A percentile compares a stretch with the other conserved stretches of the same genome.
Evolutionary conservation across 2,329 filamentous ascomycete species (phyloP).

Genomic region (Penicillium sp.): DNA sequence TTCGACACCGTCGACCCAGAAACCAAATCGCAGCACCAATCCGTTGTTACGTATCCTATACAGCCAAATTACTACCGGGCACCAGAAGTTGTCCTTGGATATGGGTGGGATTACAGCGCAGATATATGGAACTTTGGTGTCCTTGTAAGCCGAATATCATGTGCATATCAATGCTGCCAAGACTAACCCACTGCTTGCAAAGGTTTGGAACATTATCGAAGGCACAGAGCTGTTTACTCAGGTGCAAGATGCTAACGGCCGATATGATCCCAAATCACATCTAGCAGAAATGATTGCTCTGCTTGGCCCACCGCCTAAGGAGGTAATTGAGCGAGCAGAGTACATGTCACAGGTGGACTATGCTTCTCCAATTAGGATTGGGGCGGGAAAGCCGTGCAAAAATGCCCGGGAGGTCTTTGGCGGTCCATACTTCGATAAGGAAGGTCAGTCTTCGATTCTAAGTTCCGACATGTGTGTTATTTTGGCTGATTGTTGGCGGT

Average conservation of each 20-base stretch:
- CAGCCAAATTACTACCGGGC: slow-evolving; percentile 39
- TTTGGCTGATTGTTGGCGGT: slow-evolving; percentile 7
- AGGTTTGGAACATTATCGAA: slow-evolving; percentile 35
- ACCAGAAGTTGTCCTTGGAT: slow-evolving; percentile 36
- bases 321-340: background rate
- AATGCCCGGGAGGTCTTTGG: slow-evolving; percentile 26
- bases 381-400: background rate
- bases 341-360: background rate
- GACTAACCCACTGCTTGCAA: background rate
- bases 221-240: slow-evolving; percentile 32
- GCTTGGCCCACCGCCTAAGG: slow-evolving; percentile 34
- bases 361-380: background rate
- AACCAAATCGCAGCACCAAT: slow-evolving; percentile 10
- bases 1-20: background rate
- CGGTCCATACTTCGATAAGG: slow-evolving; percentile 24
- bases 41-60: slow-evolving; percentile 41
- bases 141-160: slow-evolving; percentile 19
- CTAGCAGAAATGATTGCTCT: slow-evolving; percentile 43
- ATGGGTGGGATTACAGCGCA: slow-evolving; percentile 32
- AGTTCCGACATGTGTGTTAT: background rate
- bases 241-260: slow-evolving; percentile 27
- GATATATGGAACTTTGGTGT: slow-evolving; percentile 41
- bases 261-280: slow-evolving; percentile 34
- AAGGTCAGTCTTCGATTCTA: slow-evolving; percentile 3
- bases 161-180: background rate